Evolutionary conservation across 306 rosid genomes (phyloP).

Genomic region (Pueraria montana): DNA sequence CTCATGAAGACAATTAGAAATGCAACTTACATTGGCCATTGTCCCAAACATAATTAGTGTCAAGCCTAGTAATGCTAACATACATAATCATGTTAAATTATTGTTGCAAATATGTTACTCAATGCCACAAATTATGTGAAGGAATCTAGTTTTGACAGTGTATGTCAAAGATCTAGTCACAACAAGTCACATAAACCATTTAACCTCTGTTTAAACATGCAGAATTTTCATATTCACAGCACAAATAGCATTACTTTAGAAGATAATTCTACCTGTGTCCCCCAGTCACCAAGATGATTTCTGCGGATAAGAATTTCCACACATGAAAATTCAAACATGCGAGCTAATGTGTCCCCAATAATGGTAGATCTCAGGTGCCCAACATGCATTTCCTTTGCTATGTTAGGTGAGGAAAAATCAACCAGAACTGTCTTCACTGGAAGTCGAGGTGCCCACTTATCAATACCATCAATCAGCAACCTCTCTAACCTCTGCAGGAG

Average conservation of each 20-base stretch:
- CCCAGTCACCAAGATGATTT: slow-evolving; percentile 97
- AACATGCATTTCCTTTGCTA: slow-evolving; percentile 96
- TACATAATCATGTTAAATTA: slow-evolving; percentile 14
- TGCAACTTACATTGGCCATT: too few relatives aligned
- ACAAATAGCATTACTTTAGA: neutral
- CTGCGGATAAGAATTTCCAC: slow-evolving; percentile 72
- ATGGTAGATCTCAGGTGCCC: slow-evolving; percentile 92
- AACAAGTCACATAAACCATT: neutral
- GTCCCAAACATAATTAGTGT: slow-evolving; percentile 17
- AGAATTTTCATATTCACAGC: neutral
- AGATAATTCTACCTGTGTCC: slow-evolving; percentile 75
- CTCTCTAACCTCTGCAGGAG: slow-evolving; percentile 70
- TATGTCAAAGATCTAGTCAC: slow-evolving; percentile 19
- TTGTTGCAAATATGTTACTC: neutral
- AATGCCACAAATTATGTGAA: neutral
- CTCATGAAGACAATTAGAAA: too few relatives aligned
- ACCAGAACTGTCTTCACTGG: slow-evolving; percentile 71
- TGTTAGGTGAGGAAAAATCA: slow-evolving; percentile 89
- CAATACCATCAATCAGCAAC: slow-evolving; percentile 77
- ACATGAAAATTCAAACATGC: slow-evolving; percentile 85
- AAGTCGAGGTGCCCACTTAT: slow-evolving; percentile 78
- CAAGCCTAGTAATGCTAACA: slow-evolving; percentile 25
- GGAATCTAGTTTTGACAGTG: slow-evolving; percentile 8
- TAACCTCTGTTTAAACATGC: neutral
- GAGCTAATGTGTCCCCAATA: slow-evolving; percentile 88